These are phyloP conservation scores for Agarophyton chilense DNA, from an alignment of 23 red algal species.

Conservation along the genomic window DNA sequence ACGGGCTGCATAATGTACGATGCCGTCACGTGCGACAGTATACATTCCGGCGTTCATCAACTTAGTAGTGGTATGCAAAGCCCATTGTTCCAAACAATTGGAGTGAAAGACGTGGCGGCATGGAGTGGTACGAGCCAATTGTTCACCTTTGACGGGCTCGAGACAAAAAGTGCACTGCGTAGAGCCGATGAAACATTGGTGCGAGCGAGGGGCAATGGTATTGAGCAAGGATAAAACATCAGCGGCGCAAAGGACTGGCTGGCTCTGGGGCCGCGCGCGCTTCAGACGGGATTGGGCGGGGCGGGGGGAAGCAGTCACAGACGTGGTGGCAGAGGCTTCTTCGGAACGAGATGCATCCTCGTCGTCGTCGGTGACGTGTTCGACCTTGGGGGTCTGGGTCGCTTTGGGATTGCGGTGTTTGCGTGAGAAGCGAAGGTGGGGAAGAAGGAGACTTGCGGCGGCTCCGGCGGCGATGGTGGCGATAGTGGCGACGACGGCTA, in stretches of 20 bases:
- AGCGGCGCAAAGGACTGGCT: not conserved
- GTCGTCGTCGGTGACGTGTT: constrained; percentile 6
- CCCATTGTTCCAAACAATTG: constrained; percentile 40
- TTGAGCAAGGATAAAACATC: constrained; percentile 11
- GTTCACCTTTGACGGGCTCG: not conserved
- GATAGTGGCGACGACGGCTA: not conserved
- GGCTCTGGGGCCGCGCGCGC: not conserved
- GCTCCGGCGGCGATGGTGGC: not conserved
- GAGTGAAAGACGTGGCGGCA: constrained; percentile 28
- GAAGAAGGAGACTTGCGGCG: not conserved
- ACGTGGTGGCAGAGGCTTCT: not conserved
- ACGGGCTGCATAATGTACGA: not conserved
- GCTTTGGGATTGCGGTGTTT: not conserved
- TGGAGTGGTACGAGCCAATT: not conserved
- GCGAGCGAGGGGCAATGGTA: not conserved
- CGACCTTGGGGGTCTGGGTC: not conserved
- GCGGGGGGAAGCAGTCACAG: not conserved
- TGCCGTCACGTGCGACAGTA: constrained; percentile 25
- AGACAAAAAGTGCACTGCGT: constrained; percentile 22
- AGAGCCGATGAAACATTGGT: not conserved
- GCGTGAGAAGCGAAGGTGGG: not conserved
- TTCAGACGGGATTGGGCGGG: not conserved
- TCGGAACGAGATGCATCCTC: not conserved
- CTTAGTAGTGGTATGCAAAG: not conserved
- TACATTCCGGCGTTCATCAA: not conserved